These are phyloP conservation scores for Lodderomyces oxycetoniae DNA, from an alignment of 1,139 yeast species.

Conservation along the genomic window DNA sequence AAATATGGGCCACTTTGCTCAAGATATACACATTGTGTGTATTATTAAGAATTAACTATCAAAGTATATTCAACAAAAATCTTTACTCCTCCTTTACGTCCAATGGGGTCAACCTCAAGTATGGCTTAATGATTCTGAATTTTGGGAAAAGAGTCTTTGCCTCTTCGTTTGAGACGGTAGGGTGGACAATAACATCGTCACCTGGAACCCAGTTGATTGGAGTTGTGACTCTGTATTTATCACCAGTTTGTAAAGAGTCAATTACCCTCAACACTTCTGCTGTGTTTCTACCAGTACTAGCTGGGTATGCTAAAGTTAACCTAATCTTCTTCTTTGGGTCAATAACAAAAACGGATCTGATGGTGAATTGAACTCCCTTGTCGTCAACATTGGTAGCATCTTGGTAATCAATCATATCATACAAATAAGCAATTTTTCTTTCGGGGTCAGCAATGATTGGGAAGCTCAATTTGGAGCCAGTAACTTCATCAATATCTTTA, in stretches of 20 bases:
- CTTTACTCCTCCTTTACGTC: constrained; percentile 12
- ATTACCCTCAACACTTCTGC: constrained; percentile 80
- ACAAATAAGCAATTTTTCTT: constrained; percentile 62
- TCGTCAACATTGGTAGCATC: constrained; percentile 76
- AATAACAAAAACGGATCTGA: constrained; percentile 77
- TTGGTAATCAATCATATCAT: constrained; percentile 82
- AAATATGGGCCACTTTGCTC: no score
- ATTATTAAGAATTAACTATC: no score
- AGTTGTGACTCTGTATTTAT: constrained; percentile 66
- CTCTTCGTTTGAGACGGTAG: constrained; percentile 63
- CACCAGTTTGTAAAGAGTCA: constrained; percentile 76
- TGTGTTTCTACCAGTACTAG: constrained; percentile 83
- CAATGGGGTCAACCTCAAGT: constrained; percentile 47
- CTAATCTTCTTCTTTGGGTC: constrained; percentile 76
- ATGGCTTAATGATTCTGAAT: constrained; percentile 73
- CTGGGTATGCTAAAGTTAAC: constrained; percentile 73
- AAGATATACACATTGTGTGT: no score
- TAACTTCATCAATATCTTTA: constrained; percentile 75
- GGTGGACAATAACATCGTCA: constrained; percentile 80
- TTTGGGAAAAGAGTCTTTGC: constrained; percentile 72
- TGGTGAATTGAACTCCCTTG: constrained; percentile 69
- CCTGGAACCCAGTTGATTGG: constrained; percentile 87
- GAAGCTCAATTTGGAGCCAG: constrained; percentile 61
- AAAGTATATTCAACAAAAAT: no score
- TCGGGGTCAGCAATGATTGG: constrained; percentile 78